phyloP scores from a whole-genome alignment of 306 rosid species.

The Cajanus cajan region DNA sequence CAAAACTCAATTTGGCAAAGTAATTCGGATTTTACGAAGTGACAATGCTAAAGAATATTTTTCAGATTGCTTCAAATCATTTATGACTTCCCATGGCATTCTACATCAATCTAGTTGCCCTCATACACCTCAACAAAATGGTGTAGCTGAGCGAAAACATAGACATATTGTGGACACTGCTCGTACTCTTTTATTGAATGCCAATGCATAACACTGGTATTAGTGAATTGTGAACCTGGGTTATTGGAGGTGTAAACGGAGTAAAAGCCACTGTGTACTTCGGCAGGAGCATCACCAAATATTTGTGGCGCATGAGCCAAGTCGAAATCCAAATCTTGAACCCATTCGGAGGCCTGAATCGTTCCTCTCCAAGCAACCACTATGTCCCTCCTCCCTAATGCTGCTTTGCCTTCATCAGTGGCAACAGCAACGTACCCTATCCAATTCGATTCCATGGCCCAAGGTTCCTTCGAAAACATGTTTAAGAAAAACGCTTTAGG shows the following conservation, averaged over 20 bases:
- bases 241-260: constrained; percentile 66
- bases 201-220: constrained; percentile 58
- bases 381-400: constrained; percentile 73
- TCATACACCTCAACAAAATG: too few relatives aligned
- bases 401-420: constrained; percentile 59
- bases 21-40: too few relatives aligned
- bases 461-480: constrained; percentile 57
- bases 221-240: constrained; percentile 32
- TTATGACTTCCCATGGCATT: too few relatives aligned
- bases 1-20: too few relatives aligned
- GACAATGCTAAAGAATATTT: too few relatives aligned
- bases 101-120: too few relatives aligned
- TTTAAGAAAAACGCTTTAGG: constrained; percentile 51
- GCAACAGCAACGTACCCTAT: constrained; percentile 77
- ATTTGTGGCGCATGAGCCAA: constrained; percentile 43
- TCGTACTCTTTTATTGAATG: too few relatives aligned
- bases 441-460: constrained; percentile 78
- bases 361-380: constrained; percentile 90
- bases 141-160: too few relatives aligned
- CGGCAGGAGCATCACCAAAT: constrained; percentile 37
- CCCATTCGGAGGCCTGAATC: constrained; percentile 58
- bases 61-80: too few relatives aligned
- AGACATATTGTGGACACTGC: too few relatives aligned
- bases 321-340: constrained; percentile 47
- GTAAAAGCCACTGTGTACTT: constrained; percentile 69